Conservation (phyloP, 176 grass and related monocot genomes). For the barley (Hordeum vulgare) region MorexV3_pseudomolecules_assembly NC_058521.1:166108060-166108559, state of each 20-base stretch:
- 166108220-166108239: constrained; percentile 43
- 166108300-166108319: neutral
- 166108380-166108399: neutral
- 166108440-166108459: neutral
- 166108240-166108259: neutral
- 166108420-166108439: neutral
- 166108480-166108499: neutral
- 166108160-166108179: constrained; percentile 35
- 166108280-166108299: neutral
- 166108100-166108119: constrained; percentile 56
- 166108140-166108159: constrained; percentile 42
- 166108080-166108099: constrained; percentile 8
- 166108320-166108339: neutral
- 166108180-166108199: constrained; percentile 34
- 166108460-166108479: neutral
- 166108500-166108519: neutral
- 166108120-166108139: constrained; percentile 60
- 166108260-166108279: neutral
- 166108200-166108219: constrained; percentile 67
- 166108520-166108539: constrained; percentile 25
- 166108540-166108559: constrained; percentile 63
- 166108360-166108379: neutral
- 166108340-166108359: neutral
- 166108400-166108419: neutral
- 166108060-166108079: neutral